Percentiles rank a stretch among this genome's conserved stretches.
Conservation (phyloP, 306 rosid species). For the Rubus idaeus region DNA sequence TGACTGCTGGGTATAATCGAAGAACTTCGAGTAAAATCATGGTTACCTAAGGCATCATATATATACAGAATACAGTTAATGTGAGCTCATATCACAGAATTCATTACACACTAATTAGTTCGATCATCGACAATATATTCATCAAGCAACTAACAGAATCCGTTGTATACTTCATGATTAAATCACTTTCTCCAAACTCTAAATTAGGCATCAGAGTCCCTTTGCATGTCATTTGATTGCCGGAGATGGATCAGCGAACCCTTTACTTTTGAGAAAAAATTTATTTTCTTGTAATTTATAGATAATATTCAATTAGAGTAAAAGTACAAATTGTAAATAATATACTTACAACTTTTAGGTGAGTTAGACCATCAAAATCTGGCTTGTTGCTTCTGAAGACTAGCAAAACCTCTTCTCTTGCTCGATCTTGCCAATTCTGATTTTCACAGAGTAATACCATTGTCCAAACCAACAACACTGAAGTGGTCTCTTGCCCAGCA, state of each 20-base stretch:
- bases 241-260: background rate
- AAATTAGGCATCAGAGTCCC: no score
- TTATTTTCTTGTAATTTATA: background rate
- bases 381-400: constrained; percentile 25
- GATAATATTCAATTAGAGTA: background rate
- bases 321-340: background rate
- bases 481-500: constrained; percentile 43
- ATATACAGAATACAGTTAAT: background rate
- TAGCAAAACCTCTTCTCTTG: constrained; percentile 32
- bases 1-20: no score
- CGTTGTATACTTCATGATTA: no score
- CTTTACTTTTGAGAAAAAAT: no score
- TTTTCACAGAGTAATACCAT: constrained; percentile 20
- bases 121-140: no score
- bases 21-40: no score
- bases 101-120: no score
- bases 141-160: no score
- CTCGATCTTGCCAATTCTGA: constrained; percentile 32
- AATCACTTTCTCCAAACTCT: no score
- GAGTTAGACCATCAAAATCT: constrained; percentile 25
- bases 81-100: no score
- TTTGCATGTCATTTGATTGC: no score
- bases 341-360: constrained; percentile 29
- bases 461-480: constrained; percentile 35
- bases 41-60: background rate